Percentiles rank a stretch among this genome's conserved stretches.
Evolutionary conservation across 2,329 filamentous ascomycete genomes (phyloP).

Genomic region (Phaeosphaeriaceae sp.): DNA sequence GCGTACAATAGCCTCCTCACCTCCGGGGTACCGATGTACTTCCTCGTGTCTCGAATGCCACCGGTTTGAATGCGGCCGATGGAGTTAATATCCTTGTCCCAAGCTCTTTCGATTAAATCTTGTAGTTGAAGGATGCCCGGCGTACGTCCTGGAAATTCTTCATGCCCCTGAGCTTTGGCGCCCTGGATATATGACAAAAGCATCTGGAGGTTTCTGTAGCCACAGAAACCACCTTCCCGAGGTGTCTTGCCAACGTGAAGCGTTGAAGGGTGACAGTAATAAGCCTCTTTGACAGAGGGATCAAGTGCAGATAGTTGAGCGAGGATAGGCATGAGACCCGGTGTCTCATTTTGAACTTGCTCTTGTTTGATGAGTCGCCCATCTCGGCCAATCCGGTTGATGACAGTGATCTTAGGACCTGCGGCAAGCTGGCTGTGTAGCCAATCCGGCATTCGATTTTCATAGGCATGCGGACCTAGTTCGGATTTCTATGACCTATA

Average conservation of each 20-base stretch:
- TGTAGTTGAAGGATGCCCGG: slow-evolving; percentile 85
- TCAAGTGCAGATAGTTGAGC: slow-evolving; percentile 64
- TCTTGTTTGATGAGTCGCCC: slow-evolving; percentile 51
- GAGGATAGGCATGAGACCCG: slow-evolving; percentile 53
- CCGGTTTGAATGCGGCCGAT: slow-evolving; percentile 81
- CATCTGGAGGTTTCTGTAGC: slow-evolving; percentile 95
- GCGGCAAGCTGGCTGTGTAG: slow-evolving; percentile 50
- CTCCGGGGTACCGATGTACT: slow-evolving; percentile 94
- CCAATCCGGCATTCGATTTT: slow-evolving; percentile 53
- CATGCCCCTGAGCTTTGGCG: slow-evolving; percentile 61
- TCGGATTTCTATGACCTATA: slow-evolving; percentile 47
- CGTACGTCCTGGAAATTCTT: slow-evolving; percentile 65
- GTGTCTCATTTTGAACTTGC: slow-evolving; percentile 53
- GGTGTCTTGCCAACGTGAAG: slow-evolving; percentile 80
- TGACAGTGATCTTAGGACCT: slow-evolving; percentile 47
- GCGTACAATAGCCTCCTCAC: slow-evolving; percentile 51
- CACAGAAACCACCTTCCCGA: slow-evolving; percentile 90
- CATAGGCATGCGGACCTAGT: slow-evolving; percentile 56
- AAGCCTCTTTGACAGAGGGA: slow-evolving; percentile 69
- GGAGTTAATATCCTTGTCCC: slow-evolving; percentile 82
- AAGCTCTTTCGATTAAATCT: slow-evolving; percentile 83
- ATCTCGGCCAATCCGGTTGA: slow-evolving; percentile 51
- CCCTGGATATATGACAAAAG: slow-evolving; percentile 78
- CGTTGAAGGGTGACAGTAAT: slow-evolving; percentile 77
- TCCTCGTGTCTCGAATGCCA: slow-evolving; percentile 84